These are phyloP conservation scores for Trichoderma sp. DNA, from an alignment of 2,329 filamentous ascomycete species.

Conservation along the genomic window DNA sequence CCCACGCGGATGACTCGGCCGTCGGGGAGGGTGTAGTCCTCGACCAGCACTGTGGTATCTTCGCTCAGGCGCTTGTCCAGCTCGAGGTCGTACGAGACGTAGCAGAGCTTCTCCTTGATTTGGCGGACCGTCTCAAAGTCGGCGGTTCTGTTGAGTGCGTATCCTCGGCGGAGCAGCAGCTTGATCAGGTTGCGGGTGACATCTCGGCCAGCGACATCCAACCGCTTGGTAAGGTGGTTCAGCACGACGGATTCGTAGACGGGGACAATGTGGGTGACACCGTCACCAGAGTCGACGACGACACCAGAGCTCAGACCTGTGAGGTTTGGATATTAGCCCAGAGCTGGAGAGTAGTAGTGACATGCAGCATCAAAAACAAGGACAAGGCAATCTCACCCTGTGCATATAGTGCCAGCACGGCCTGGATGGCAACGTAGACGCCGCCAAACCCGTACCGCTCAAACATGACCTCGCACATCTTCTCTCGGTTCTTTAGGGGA, in stretches of 20 bases:
- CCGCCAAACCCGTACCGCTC: constrained; percentile 95
- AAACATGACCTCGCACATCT: constrained; percentile 99
- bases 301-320: constrained; percentile 85
- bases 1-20: constrained; percentile 95
- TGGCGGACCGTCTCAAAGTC: constrained; percentile 99
- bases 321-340: background rate
- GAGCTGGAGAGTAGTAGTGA: background rate
- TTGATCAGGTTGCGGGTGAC: constrained; percentile 98
- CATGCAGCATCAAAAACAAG: background rate
- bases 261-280: constrained; percentile 97
- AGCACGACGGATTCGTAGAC: constrained; percentile 98
- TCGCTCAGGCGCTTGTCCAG: constrained; percentile 94
- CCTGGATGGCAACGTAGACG: constrained; percentile 97
- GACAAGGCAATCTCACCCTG: constrained; percentile 63
- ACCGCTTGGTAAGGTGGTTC: constrained; percentile 89
- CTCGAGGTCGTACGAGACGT: constrained; percentile 97
- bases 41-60: constrained; percentile 94
- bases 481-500: constrained; percentile 91
- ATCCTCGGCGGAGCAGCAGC: constrained; percentile 87
- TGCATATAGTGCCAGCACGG: constrained; percentile 91
- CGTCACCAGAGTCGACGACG: constrained; percentile 97
- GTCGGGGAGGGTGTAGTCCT: constrained; percentile 96
- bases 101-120: constrained; percentile 99
- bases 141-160: constrained; percentile 95
- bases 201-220: constrained; percentile 94